Evolutionary conservation across 2,329 filamentous ascomycete genomes (phyloP), one percentile per base, ranked within the genome.

Genomic region (Didymellaceae sp.): DNA sequence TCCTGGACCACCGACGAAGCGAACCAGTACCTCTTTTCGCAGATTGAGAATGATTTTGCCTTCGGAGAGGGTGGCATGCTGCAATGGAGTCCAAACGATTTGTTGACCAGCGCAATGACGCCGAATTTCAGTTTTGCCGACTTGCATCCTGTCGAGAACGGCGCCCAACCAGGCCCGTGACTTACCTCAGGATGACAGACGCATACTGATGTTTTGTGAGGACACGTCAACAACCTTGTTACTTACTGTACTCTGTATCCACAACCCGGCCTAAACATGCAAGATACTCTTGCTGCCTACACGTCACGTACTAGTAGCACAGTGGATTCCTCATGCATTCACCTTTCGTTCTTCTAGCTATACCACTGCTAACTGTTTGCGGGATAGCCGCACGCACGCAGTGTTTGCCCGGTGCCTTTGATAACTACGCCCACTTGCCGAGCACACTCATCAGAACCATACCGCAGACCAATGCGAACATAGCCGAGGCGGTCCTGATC

Each of bases 371-470:
- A n/a, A n/a, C n/a, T n/a, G n/a, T n/a, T n/a, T n/a, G n/a, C n/a
- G n/a, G n/a, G n/a, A n/a, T n/a, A n/a, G n/a, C n/a, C n/a, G n/a
- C n/a, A n/a, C n/a, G n/a, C n/a, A n/a, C n/a, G n/a, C n/a, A n/a
- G n/a, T n/a, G n/a, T n/a, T n/a, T n/a, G n/a, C n/a, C n/a, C n/a
- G n/a, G n/a, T n/a, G n/a, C n/a, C n/a, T n/a, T 21, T 1, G 3
- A 14, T n/a, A n/a, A 21, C 22, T 9, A 88, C 21, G 88, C 87
- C 88, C 88, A 91, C 67, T 90, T 90, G 0, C 87, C 88, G 18
- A 91, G 73, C 17, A 91, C 67, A 48, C 86, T 86, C 88, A 91
- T 91, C 31, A 89, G 57, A 0, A 81, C 76, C 76, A 91, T 77
- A 1, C 88, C 88, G 0, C 77, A 69, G 2, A 89, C 57, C 35